A percentile compares a stretch with the other conserved stretches of the same genome.
Conservation (phyloP, 2,329 filamentous ascomycete genomes). For the Cercospora zeae-maydis region DNA sequence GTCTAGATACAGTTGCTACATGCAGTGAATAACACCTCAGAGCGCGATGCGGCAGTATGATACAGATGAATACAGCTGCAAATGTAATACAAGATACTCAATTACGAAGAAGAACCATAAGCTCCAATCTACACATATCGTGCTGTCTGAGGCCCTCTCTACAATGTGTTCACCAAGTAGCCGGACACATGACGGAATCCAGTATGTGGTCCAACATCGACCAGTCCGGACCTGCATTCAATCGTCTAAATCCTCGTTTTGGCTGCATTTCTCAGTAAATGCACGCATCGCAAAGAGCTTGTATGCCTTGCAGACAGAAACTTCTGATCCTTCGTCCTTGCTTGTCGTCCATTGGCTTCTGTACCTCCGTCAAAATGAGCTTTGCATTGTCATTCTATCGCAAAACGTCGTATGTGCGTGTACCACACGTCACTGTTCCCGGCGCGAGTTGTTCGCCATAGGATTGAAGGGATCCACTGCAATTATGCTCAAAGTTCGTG, state of each 20-base stretch:
- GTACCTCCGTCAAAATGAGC: not conserved
- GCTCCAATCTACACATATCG: not conserved
- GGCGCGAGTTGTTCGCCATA: too few species aligned
- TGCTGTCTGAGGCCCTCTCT: constrained; percentile 32
- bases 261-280: not conserved
- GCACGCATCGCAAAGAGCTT: not conserved
- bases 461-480: too few species aligned
- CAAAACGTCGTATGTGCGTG: not conserved
- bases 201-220: not conserved
- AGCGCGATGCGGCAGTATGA: not conserved
- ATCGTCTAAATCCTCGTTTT: not conserved
- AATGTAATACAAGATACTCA: not conserved
- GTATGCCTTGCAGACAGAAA: not conserved
- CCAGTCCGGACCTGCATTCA: not conserved
- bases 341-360: not conserved
- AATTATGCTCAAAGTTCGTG: too few species aligned
- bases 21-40: not conserved
- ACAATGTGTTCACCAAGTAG: constrained; percentile 23
- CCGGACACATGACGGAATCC: constrained; percentile 19
- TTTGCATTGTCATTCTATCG: not conserved
- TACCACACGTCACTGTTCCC: not conserved
- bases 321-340: not conserved
- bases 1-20: not conserved
- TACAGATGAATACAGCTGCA: not conserved
- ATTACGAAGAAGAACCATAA: not conserved